A percentile compares a stretch with the other conserved stretches of the same genome.
Evolutionary conservation across 202 grass and related monocot genomes (phyloP).

Genomic region (Elaeis oleifera): DNA sequence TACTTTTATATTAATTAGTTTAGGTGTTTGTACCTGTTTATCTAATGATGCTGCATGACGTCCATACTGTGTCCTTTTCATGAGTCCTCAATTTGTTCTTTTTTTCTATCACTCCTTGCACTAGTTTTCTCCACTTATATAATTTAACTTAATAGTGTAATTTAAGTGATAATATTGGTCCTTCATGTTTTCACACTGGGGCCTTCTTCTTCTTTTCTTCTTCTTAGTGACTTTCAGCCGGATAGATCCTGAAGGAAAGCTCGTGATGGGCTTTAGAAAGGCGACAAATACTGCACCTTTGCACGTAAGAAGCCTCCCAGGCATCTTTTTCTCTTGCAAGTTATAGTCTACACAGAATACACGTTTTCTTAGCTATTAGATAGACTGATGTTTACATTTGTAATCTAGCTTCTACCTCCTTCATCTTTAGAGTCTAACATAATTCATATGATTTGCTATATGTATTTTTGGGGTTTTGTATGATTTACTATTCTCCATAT

Average conservation of each 20-base stretch:
- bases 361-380: background rate
- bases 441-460: no score
- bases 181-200: background rate
- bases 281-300: conserved; percentile 83
- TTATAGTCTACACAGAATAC: no score
- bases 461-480: no score
- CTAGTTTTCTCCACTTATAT: background rate
- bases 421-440: no score
- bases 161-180: background rate
- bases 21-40: no score
- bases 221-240: conserved; percentile 91
- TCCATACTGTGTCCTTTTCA: no score
- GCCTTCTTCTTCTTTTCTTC: background rate
- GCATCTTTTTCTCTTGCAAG: conserved; percentile 1
- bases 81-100: no score
- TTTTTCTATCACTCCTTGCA: background rate
- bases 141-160: background rate
- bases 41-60: no score
- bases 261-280: conserved; percentile 98
- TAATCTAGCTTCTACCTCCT: no score
- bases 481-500: no score
- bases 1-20: no score
- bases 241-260: conserved; percentile 96
- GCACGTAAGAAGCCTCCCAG: conserved; percentile 43
- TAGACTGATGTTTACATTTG: no score